Evolutionary conservation across 73 alveolate genomes (phyloP).

Genomic region (Strombidium stylifer): DNA sequence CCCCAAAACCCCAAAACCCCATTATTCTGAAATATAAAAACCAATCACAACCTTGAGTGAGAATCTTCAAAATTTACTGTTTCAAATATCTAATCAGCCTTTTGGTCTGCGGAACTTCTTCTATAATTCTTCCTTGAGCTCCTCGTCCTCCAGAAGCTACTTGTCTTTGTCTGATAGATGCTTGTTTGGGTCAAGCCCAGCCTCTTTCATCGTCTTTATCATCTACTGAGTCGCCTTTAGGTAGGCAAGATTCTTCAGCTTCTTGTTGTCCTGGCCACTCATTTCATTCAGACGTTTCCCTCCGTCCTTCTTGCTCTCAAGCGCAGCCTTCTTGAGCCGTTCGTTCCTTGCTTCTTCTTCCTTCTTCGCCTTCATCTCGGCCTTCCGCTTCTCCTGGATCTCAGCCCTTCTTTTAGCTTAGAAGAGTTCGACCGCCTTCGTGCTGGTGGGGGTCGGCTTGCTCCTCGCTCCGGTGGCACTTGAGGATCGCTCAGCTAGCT

Average conservation of each 20-base stretch:
- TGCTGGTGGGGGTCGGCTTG: conserved; percentile 18
- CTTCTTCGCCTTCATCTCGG: conserved; percentile 70
- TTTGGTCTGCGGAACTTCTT: no score
- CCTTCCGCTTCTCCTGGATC: conserved; percentile 68
- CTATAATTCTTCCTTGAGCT: no score
- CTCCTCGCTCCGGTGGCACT: conserved; percentile 1
- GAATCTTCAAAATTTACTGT: no score
- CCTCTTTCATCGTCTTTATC: conserved; percentile 46
- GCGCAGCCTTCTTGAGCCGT: no score
- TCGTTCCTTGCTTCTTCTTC: no score
- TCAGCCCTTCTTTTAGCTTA: not conserved
- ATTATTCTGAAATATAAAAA: no score
- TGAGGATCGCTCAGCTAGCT: not conserved
- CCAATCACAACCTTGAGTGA: no score
- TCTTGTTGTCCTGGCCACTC: conserved; percentile 29
- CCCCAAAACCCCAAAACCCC: no score
- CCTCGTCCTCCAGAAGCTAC: no score
- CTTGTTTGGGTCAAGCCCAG: conserved; percentile 51
- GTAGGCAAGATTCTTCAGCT: conserved; percentile 30
- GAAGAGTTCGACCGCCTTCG: no score
- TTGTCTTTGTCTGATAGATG: conserved; percentile 60
- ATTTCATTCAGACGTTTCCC: conserved; percentile 37
- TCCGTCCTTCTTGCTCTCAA: conserved; percentile 66
- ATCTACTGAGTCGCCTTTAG: conserved; percentile 41
- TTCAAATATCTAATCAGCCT: no score